These are phyloP conservation scores for Botrytis squamosa DNA, from an alignment of 2,329 filamentous ascomycete genomes.

Conservation along the genomic window DNA sequence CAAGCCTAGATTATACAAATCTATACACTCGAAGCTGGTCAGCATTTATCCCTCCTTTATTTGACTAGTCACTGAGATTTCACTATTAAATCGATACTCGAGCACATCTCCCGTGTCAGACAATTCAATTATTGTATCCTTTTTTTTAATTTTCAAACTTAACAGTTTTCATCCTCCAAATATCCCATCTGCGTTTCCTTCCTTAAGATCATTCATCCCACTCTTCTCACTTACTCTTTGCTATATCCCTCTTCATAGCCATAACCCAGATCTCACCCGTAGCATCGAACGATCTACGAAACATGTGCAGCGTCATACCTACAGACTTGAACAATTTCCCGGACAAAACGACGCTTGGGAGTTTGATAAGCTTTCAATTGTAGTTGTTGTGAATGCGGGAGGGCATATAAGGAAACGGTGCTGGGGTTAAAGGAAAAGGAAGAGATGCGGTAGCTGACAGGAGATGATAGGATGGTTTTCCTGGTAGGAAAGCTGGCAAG, in stretches of 20 bases:
- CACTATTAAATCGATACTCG: not conserved
- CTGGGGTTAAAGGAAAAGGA: no score
- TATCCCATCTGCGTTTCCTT: not conserved
- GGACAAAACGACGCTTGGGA: conserved; percentile 49
- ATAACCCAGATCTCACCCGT: conserved; percentile 66
- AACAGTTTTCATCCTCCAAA: not conserved
- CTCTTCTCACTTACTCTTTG: not conserved
- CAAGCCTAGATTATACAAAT: not conserved
- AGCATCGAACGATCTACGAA: conserved; percentile 34
- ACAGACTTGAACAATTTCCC: conserved; percentile 59
- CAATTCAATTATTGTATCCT: accelerated
- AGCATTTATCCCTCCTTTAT: not conserved
- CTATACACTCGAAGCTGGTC: not conserved
- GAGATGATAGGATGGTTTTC: no score
- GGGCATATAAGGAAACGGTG: no score
- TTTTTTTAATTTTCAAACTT: not conserved
- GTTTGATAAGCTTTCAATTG: no score
- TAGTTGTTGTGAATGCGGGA: no score
- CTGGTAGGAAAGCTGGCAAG: not conserved
- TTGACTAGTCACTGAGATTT: accelerated
- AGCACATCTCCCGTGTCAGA: no score
- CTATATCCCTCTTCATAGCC: conserved; percentile 25
- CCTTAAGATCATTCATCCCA: not conserved
- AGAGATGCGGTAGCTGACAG: no score
- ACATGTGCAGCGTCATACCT: conserved; percentile 51